Evolutionary conservation across 140 eudicot species (phyloP).

Genomic region (Bidens hawaiensis): DNA sequence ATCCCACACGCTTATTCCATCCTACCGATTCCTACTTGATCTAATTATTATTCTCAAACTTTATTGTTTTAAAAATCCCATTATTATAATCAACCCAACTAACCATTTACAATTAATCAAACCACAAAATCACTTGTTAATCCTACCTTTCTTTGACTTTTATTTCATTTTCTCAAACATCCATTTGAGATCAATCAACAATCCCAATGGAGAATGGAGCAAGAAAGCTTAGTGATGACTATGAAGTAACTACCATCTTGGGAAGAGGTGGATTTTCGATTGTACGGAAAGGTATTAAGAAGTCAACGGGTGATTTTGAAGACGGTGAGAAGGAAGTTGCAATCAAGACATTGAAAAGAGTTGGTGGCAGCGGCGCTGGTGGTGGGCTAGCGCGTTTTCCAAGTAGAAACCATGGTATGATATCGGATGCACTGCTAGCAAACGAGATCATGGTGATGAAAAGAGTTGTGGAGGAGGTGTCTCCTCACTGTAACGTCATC

Average conservation of each 20-base stretch:
- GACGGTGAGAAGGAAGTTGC: slow-evolving; percentile 47
- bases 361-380: slow-evolving; percentile 28
- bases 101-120: slow-evolving; percentile 16
- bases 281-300: slow-evolving; percentile 57
- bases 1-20: slow-evolving; percentile 38
- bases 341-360: slow-evolving; percentile 62
- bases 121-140: slow-evolving; percentile 22
- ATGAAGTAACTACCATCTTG: slow-evolving; percentile 56
- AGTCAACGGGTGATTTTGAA: slow-evolving; percentile 21
- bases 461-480: slow-evolving; percentile 70
- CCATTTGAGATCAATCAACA: slow-evolving; percentile 20
- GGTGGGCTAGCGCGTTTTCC: slow-evolving; percentile 26
- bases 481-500: slow-evolving; percentile 73
- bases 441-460: slow-evolving; percentile 83
- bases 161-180: slow-evolving; percentile 19
- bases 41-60: slow-evolving; percentile 34
- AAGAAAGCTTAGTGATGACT: slow-evolving; percentile 57
- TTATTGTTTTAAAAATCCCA: slow-evolving; percentile 1
- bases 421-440: slow-evolving; percentile 68
- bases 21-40: slow-evolving; percentile 31
- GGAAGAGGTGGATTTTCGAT: slow-evolving; percentile 91
- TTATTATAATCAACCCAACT: slow-evolving; percentile 25
- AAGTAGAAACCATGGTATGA: slow-evolving; percentile 40
- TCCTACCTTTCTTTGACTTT: slow-evolving; percentile 22
- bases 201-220: slow-evolving; percentile 53